Evolutionary conservation across 2,329 filamentous ascomycete genomes (phyloP), one percentile per base, ranked within the genome.

Genomic region (Hypoxylon sp.): DNA sequence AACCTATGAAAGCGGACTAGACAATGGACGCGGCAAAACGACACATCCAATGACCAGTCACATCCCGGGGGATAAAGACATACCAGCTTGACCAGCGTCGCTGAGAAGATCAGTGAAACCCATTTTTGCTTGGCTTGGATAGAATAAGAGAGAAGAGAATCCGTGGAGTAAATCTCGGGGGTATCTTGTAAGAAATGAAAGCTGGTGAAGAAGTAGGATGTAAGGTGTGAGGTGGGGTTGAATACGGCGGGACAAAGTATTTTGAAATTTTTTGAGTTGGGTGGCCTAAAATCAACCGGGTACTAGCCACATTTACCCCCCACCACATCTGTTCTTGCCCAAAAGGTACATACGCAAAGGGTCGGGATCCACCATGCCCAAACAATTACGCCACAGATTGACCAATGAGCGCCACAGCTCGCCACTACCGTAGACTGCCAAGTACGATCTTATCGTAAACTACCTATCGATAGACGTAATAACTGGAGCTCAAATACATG

Each of bases 91-190:
- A 74, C 87, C 87, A 76, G 85, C 81, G 71, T 87, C 86, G 79
- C 84, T 83, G 74, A 86, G 79, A 73, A 90, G 82, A 80, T 89
- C 86, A 78, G 83, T 83, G 83, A 89, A 89, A 79, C 87, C 87
- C 87, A 90, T 90, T 72, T 44, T 75, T 85, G 72, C 69, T 68
- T 64, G 70, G 60, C 47, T 65, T 59, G 55, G 19, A 44, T 44
- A 68, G 66, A 64, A 73, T 54, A 56, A 68, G 54, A 61, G 51
- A 58, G 66, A 51, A 68, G 65, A 66, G 65, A 62, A 58, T 68
- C 60, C 67, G 17, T 66, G 70, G 67, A 58, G 63, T 60, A 39
- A 62, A 62, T 58, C 53, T 65, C 58, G 64, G 62, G 74, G 75
- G 76, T 77, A 77, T 78, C 76, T 77, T 75, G 65, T 64, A 72